These are phyloP conservation scores for Globisporangium spinosum DNA, from an alignment of 352 stramenopile species.

Conservation along the genomic window DNA sequence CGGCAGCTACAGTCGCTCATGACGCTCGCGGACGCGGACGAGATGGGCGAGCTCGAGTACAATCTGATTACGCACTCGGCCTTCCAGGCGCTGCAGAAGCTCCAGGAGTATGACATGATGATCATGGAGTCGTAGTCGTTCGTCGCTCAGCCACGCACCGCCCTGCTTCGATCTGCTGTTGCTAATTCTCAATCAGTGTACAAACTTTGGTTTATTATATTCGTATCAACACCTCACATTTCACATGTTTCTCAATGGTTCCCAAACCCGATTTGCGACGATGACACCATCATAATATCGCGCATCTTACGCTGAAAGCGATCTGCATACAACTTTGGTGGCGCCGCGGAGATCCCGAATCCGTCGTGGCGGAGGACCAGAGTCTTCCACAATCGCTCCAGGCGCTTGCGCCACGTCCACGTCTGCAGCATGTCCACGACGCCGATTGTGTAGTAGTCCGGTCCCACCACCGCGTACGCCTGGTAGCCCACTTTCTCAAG, in stretches of 20 bases:
- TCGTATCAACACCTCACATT: slow-evolving; percentile 9
- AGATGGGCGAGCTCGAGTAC: slow-evolving; percentile 76
- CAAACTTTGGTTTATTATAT: slow-evolving; percentile 13
- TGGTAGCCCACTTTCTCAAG: slow-evolving; percentile 68
- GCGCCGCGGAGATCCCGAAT: slow-evolving; percentile 76
- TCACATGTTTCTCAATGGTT: slow-evolving; percentile 18
- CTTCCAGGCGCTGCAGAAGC: slow-evolving; percentile 74
- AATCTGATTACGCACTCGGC: slow-evolving; percentile 58
- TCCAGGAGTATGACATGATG: slow-evolving; percentile 85
- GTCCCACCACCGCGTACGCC: slow-evolving; percentile 69
- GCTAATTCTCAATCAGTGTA: slow-evolving; percentile 9
- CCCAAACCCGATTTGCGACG: slow-evolving; percentile 46
- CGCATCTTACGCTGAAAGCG: slow-evolving; percentile 85
- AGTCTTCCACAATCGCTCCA: slow-evolving; percentile 86
- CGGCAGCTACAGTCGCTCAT: slow-evolving; percentile 63
- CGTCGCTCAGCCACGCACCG: not conserved
- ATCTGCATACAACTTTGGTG: slow-evolving; percentile 64
- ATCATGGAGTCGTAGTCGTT: slow-evolving; percentile 48
- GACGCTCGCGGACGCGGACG: slow-evolving; percentile 55
- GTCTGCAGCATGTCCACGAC: slow-evolving; percentile 90
- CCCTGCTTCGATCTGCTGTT: not conserved
- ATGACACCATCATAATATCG: slow-evolving; percentile 81
- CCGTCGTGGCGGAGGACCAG: slow-evolving; percentile 61
- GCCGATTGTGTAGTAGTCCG: slow-evolving; percentile 86
- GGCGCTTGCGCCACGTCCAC: slow-evolving; percentile 79